phyloP scores from a whole-genome alignment of 2,329 filamentous ascomycete genomes.

The Leptographium wingfieldii region DNA sequence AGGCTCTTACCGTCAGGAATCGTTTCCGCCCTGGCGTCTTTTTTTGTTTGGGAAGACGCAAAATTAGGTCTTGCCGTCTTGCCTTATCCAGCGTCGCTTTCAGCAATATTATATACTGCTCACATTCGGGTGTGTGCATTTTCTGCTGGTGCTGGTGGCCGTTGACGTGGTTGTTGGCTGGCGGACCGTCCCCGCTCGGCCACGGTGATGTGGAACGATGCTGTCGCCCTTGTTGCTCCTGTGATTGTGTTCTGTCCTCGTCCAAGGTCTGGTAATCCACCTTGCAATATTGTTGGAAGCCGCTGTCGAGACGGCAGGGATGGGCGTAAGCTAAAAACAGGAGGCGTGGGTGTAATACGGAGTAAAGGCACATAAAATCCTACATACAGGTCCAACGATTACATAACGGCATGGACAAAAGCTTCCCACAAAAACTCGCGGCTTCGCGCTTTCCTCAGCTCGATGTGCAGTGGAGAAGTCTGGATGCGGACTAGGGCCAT shows the following conservation, averaged over 20 bases:
- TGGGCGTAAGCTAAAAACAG: background rate
- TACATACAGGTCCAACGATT: background rate
- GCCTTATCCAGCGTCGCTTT: too few species aligned
- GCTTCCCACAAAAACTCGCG: background rate
- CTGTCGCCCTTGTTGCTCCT: background rate
- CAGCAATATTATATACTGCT: too few species aligned
- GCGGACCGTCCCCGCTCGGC: background rate
- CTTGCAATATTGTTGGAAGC: background rate
- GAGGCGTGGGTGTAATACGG: background rate
- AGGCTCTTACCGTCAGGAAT: too few species aligned
- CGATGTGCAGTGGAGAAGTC: background rate
- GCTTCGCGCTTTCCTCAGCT: constrained; percentile 1
- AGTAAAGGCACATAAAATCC: background rate
- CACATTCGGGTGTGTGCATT: too few species aligned
- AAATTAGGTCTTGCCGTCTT: too few species aligned
- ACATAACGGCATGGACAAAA: background rate
- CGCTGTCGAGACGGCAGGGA: background rate
- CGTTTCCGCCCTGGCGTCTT: too few species aligned
- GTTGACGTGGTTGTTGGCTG: background rate
- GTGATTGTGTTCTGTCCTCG: background rate
- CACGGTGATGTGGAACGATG: background rate
- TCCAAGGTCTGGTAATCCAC: background rate
- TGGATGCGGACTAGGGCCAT: background rate
- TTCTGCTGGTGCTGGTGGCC: background rate
- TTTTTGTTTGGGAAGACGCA: too few species aligned